These are phyloP conservation scores for Penicillium cosmopolitanum DNA, from an alignment of 495 filamentous ascomycete species.

Conservation along the genomic window DNA sequence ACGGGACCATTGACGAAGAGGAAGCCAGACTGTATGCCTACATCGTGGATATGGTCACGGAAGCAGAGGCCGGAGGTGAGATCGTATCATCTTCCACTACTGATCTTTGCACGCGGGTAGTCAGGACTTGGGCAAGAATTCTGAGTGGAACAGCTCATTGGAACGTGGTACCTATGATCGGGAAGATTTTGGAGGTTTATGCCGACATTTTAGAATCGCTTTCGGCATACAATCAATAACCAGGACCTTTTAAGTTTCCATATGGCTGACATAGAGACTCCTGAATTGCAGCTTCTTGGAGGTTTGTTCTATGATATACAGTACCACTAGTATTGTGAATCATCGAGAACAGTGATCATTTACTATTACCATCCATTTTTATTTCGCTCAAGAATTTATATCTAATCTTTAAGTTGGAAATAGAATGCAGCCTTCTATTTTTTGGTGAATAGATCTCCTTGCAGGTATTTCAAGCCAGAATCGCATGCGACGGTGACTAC, in stretches of 20 bases:
- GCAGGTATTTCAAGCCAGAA: slow-evolving; percentile 22
- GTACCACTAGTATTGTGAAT: too few species aligned
- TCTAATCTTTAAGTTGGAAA: too few species aligned
- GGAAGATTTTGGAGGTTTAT: slow-evolving; percentile 10
- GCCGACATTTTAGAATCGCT: slow-evolving; percentile 1
- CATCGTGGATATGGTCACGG: slow-evolving; percentile 2
- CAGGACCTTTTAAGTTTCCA: too few species aligned
- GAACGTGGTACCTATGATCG: slow-evolving; percentile 15
- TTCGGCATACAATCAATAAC: neutral
- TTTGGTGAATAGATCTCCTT: slow-evolving; percentile 59
- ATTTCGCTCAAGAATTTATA: too few species aligned
- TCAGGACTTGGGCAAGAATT: slow-evolving; percentile 13
- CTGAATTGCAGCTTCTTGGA: too few species aligned
- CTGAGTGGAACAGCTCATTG: slow-evolving; percentile 12
- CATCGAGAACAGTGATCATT: too few species aligned
- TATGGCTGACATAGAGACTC: too few species aligned
- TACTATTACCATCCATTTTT: too few species aligned
- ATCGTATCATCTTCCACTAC: neutral
- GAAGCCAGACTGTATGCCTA: slow-evolving; percentile 2
- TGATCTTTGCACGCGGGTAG: slow-evolving; percentile 10
- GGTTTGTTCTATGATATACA: too few species aligned
- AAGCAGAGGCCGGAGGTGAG: slow-evolving; percentile 1
- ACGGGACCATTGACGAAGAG: neutral
- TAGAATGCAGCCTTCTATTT: neutral
- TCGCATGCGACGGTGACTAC: slow-evolving; percentile 21